A percentile compares a stretch with the other conserved stretches of the same genome.
Evolutionary conservation across 805 yeast species (phyloP).

Genomic region (Cyberlindnera japonica): DNA sequence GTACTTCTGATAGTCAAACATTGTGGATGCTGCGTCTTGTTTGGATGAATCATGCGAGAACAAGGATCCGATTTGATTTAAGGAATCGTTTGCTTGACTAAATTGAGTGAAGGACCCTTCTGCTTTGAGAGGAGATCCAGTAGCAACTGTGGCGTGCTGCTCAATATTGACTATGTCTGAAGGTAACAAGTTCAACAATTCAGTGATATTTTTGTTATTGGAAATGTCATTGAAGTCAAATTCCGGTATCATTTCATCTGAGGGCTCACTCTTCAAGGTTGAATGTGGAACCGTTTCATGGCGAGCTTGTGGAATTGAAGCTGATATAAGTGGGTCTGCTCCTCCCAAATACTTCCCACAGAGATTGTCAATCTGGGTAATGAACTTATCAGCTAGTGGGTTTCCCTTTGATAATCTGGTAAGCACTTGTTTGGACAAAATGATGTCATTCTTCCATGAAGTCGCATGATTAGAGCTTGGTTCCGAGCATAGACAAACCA

Average conservation of each 20-base stretch:
- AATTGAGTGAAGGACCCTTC: constrained; percentile 4
- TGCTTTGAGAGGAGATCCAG: constrained; percentile 7
- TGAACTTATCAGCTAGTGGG: constrained; percentile 43
- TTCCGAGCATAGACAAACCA: constrained; percentile 50
- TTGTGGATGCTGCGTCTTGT: neutral
- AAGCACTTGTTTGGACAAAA: constrained; percentile 38
- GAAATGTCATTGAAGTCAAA: constrained; percentile 28
- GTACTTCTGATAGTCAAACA: neutral
- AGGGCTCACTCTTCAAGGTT: constrained; percentile 4
- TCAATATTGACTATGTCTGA: constrained; percentile 25
- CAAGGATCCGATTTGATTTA: constrained; percentile 7
- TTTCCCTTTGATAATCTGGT: constrained; percentile 38
- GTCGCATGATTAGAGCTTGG: constrained; percentile 41
- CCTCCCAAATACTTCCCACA: constrained; percentile 30
- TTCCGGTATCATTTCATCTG: constrained; percentile 20
- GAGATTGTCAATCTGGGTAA: constrained; percentile 43
- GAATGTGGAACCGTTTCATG: neutral
- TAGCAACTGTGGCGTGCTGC: constrained; percentile 1
- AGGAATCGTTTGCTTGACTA: constrained; percentile 2
- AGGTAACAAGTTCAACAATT: constrained; percentile 23
- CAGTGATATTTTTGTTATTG: constrained; percentile 19
- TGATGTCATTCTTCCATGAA: constrained; percentile 43
- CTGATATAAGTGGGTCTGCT: constrained; percentile 7
- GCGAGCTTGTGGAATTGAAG: constrained; percentile 7
- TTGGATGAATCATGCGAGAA: constrained; percentile 9